These are phyloP conservation scores for Stephania cephalantha DNA, from an alignment of 164 flowering plant genomes.

Conservation along the genomic window DNA sequence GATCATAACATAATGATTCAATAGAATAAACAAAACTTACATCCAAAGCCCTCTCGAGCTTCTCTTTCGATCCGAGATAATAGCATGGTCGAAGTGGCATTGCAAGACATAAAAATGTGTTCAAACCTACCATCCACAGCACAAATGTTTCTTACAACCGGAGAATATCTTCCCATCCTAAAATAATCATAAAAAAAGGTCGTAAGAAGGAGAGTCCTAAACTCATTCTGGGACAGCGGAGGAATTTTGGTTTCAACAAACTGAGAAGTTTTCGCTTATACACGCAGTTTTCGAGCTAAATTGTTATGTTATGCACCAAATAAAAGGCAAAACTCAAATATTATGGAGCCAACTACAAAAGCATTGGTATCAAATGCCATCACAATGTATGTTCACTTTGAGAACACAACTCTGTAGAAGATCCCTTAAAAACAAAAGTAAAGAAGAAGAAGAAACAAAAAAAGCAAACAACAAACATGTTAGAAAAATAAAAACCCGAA, in stretches of 20 bases:
- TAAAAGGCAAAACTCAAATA: too few species aligned
- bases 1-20: neutral
- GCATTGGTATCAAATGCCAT: too few species aligned
- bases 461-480: too few species aligned
- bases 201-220: neutral
- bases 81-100: slow-evolving; percentile 62
- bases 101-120: slow-evolving; percentile 64
- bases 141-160: slow-evolving; percentile 68
- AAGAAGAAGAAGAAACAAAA: too few species aligned
- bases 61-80: slow-evolving; percentile 65
- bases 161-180: slow-evolving; percentile 58
- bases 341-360: too few species aligned
- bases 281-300: neutral
- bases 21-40: slow-evolving; percentile 32
- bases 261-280: neutral
- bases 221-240: neutral
- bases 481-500: too few species aligned
- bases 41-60: slow-evolving; percentile 55
- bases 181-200: slow-evolving; percentile 5
- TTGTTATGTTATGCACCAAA: neutral
- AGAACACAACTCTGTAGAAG: too few species aligned
- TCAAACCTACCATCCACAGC: slow-evolving; percentile 75
- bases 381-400: too few species aligned
- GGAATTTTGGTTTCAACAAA: neutral
- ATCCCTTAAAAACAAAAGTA: too few species aligned